These are phyloP conservation scores for Cystoderma amianthinum DNA, from an alignment of 768 basidiomycete genomes.

Conservation along the genomic window DNA sequence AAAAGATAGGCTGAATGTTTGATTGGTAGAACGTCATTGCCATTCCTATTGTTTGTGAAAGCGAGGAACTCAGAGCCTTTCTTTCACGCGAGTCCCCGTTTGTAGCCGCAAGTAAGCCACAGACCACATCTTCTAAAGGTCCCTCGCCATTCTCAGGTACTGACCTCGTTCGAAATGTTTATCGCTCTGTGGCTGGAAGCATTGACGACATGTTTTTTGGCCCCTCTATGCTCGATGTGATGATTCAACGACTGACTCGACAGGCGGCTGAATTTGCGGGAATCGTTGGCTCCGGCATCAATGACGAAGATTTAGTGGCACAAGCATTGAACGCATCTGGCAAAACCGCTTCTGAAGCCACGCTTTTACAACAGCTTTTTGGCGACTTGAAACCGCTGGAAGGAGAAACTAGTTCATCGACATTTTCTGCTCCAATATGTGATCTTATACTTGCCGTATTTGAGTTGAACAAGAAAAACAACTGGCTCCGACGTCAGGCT, in stretches of 20 bases:
- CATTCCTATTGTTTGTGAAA: constrained; percentile 73
- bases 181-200: constrained; percentile 87
- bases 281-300: constrained; percentile 68
- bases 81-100: constrained; percentile 86
- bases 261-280: constrained; percentile 90
- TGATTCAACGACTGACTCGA: constrained; percentile 83
- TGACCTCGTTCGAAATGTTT: constrained; percentile 79
- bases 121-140: constrained; percentile 28
- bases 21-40: constrained; percentile 59
- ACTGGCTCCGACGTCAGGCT: constrained; percentile 93
- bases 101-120: constrained; percentile 43
- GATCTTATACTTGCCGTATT: constrained; percentile 91
- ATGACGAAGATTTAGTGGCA: constrained; percentile 80
- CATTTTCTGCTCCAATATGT: constrained; percentile 90
- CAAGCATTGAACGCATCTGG: constrained; percentile 72
- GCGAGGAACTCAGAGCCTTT: constrained; percentile 76
- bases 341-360: constrained; percentile 57
- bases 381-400: constrained; percentile 77
- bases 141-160: constrained; percentile 54
- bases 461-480: constrained; percentile 92
- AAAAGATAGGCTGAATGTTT: background rate
- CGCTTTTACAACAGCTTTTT: constrained; percentile 57
- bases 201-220: constrained; percentile 98
- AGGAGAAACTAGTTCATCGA: constrained; percentile 83
- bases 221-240: constrained; percentile 91